Evolutionary conservation across 768 basidiomycete species (phyloP).

Genomic region (Ramaria sp.): DNA sequence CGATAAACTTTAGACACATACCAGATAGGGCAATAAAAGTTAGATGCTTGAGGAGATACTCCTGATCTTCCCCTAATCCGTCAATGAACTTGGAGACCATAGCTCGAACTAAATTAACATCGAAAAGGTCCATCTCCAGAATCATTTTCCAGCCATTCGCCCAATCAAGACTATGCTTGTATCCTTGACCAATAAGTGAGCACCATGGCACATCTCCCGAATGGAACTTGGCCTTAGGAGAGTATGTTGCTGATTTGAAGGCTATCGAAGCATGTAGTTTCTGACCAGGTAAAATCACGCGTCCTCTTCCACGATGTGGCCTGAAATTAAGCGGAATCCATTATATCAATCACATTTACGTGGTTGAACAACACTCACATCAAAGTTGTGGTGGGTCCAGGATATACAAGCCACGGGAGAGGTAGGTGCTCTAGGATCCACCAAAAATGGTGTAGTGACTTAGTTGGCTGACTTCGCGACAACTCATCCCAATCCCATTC

Average conservation of each 20-base stretch:
- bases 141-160: not conserved
- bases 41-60: no score
- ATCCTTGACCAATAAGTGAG: not conserved
- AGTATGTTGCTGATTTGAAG: constrained; percentile 7
- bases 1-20: no score
- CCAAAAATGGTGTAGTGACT: not conserved
- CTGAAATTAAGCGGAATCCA: not conserved
- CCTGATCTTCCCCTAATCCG: no score
- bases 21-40: no score
- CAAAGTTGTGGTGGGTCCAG: not conserved
- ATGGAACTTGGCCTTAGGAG: constrained; percentile 1
- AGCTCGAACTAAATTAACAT: not conserved
- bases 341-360: no score
- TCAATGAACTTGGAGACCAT: no score
- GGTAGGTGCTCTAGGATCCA: not conserved
- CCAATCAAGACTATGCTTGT: not conserved
- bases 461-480: not conserved
- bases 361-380: not conserved
- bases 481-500: constrained; percentile 3
- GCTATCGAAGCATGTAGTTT: constrained; percentile 14
- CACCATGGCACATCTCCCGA: not conserved
- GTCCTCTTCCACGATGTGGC: not conserved
- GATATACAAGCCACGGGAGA: not conserved
- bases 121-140: not conserved
- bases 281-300: constrained; percentile 10